Percentiles rank a stretch among this genome's conserved stretches.
Conservation (phyloP, 129 eudicot genomes). For the Centella asiatica region DNA sequence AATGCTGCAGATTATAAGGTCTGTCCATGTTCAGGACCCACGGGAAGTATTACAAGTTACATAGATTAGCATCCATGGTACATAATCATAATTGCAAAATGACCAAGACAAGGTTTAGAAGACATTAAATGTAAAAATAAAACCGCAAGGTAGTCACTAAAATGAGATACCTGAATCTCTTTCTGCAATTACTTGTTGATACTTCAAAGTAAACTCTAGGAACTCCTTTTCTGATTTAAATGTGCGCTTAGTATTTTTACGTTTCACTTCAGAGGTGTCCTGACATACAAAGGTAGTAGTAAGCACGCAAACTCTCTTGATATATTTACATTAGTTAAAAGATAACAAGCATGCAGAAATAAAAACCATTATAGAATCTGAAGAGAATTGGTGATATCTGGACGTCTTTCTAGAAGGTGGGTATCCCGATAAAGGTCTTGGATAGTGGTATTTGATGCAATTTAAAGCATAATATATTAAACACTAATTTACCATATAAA, state of each 20-base stretch:
- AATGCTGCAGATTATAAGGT: neutral
- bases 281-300: too few relatives aligned
- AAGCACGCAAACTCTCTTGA: too few relatives aligned
- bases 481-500: too few relatives aligned
- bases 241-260: constrained; percentile 70
- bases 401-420: too few relatives aligned
- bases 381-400: too few relatives aligned
- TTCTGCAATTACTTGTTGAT: constrained; percentile 82
- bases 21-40: neutral
- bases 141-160: neutral
- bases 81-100: neutral
- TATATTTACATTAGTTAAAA: too few relatives aligned
- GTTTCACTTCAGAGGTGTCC: constrained; percentile 73
- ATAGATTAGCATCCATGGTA: neutral
- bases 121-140: constrained; percentile 4
- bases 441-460: too few relatives aligned
- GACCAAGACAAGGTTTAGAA: constrained; percentile 11
- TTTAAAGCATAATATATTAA: too few relatives aligned
- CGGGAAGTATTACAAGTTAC: neutral
- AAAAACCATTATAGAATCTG: too few relatives aligned
- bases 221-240: constrained; percentile 86
- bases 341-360: too few relatives aligned
- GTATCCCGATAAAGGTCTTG: too few relatives aligned
- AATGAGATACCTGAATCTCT: constrained; percentile 72
- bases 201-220: constrained; percentile 83